These are phyloP conservation scores for Clonostachys byssicola DNA, from an alignment of 2,329 filamentous ascomycete genomes.

Conservation along the genomic window DNA sequence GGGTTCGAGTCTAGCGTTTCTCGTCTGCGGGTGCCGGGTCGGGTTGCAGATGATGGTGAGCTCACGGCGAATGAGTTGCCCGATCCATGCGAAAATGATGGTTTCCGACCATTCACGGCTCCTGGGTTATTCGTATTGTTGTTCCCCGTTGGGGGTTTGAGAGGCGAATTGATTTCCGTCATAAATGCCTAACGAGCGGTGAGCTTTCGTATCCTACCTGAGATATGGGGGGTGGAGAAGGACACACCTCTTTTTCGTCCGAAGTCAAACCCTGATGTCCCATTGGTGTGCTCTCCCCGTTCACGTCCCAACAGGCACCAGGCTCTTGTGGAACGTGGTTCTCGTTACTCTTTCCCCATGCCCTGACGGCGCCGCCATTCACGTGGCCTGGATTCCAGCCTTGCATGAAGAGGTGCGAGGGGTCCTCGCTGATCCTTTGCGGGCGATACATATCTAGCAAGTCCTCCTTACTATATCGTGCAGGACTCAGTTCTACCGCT, in stretches of 20 bases:
- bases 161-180: constrained; percentile 85
- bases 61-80: constrained; percentile 63
- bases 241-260: constrained; percentile 55
- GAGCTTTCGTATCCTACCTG: background rate
- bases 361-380: constrained; percentile 58
- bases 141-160: constrained; percentile 81
- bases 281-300: constrained; percentile 66
- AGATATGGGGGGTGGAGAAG: constrained; percentile 3
- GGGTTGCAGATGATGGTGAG: constrained; percentile 66
- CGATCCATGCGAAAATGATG: constrained; percentile 72
- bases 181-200: constrained; percentile 61
- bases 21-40: constrained; percentile 75
- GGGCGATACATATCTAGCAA: constrained; percentile 68
- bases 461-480: constrained; percentile 74
- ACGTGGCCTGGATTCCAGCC: constrained; percentile 75
- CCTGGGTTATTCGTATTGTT: constrained; percentile 52
- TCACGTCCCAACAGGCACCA: constrained; percentile 86
- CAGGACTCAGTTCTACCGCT: background rate
- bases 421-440: constrained; percentile 44
- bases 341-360: constrained; percentile 77
- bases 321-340: constrained; percentile 72
- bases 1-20: constrained; percentile 73
- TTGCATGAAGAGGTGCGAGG: constrained; percentile 64
- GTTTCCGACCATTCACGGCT: constrained; percentile 68
- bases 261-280: constrained; percentile 65